phyloP scores from a whole-genome alignment of 257 asterid genomes.

The Petunia axillaris region DNA sequence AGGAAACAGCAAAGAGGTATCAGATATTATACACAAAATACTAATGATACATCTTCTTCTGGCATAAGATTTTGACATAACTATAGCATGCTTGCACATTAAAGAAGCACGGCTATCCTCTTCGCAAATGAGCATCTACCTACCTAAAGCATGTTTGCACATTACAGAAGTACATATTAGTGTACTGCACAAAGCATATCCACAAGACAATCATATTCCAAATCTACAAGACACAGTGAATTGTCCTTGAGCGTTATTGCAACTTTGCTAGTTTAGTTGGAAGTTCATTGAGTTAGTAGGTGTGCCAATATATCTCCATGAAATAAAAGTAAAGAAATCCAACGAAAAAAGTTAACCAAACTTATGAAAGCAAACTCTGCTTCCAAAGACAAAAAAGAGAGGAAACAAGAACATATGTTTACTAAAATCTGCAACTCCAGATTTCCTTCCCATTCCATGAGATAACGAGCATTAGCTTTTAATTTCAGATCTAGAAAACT shows the following conservation, averaged over 20 bases:
- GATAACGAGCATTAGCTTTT: background rate
- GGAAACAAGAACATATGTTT: background rate
- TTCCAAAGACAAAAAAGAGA: background rate
- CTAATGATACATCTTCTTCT: constrained; percentile 6
- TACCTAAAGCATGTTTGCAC: background rate
- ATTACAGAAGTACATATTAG: constrained; percentile 14
- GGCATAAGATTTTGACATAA: constrained; percentile 10
- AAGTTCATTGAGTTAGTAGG: constrained; percentile 4
- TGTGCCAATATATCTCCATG: background rate
- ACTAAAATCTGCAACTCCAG: background rate
- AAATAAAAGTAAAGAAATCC: background rate
- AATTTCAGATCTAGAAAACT: background rate
- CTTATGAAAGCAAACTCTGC: constrained; percentile 12
- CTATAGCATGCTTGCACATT: constrained; percentile 10
- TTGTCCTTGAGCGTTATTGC: background rate
- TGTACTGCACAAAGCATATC: constrained; percentile 11
- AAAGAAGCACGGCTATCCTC: constrained; percentile 9
- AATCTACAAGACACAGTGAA: background rate
- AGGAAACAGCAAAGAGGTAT: constrained; percentile 18
- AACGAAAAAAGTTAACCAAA: background rate
- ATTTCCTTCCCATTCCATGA: constrained; percentile 1
- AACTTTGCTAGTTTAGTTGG: background rate
- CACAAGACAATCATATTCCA: background rate
- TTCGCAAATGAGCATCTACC: background rate
- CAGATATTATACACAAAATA: constrained; percentile 10